A percentile compares a stretch with the other conserved stretches of the same genome.
Evolutionary conservation across 1,139 yeast genomes (phyloP).

Genomic region (Pichia kudriavzevii): DNA sequence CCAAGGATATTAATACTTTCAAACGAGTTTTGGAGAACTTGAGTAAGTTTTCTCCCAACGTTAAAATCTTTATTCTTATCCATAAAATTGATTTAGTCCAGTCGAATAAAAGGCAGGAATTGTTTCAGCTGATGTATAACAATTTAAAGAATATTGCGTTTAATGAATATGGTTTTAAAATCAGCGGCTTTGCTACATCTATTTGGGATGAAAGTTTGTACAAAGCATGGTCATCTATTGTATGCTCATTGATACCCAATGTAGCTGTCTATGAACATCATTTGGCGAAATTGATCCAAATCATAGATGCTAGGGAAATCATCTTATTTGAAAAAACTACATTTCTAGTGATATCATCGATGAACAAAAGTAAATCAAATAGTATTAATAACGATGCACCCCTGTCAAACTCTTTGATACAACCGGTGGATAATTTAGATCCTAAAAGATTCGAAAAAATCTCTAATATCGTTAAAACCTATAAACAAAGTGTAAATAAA

Average conservation of each 20-base stretch:
- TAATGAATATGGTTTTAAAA: conserved; percentile 65
- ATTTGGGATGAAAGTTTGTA: conserved; percentile 97
- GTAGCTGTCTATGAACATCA: conserved; percentile 75
- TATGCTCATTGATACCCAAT: conserved; percentile 90
- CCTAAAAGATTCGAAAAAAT: conserved; percentile 94
- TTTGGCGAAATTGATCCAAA: conserved; percentile 62
- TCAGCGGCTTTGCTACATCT: conserved; percentile 90
- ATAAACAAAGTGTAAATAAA: conserved; percentile 87
- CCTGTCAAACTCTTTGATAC: neutral
- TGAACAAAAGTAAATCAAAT: conserved; percentile 35
- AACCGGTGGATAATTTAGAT: conserved; percentile 37
- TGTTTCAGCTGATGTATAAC: conserved; percentile 77
- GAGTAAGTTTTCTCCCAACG: conserved; percentile 81
- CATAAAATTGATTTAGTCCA: conserved; percentile 97
- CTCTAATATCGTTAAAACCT: conserved; percentile 87
- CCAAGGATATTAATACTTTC: conserved; percentile 89
- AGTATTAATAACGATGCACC: neutral
- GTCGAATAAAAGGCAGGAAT: conserved; percentile 74
- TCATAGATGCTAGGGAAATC: conserved; percentile 83
- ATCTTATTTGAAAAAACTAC: conserved; percentile 91
- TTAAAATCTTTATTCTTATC: conserved; percentile 81
- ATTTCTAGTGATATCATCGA: conserved; percentile 78
- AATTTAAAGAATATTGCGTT: conserved; percentile 65
- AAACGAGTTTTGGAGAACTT: conserved; percentile 75
- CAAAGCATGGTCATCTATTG: conserved; percentile 96